These are phyloP conservation scores for Asterionellopsis glacialis DNA, from an alignment of 108 stramenopile genomes.

Conservation along the genomic window DNA sequence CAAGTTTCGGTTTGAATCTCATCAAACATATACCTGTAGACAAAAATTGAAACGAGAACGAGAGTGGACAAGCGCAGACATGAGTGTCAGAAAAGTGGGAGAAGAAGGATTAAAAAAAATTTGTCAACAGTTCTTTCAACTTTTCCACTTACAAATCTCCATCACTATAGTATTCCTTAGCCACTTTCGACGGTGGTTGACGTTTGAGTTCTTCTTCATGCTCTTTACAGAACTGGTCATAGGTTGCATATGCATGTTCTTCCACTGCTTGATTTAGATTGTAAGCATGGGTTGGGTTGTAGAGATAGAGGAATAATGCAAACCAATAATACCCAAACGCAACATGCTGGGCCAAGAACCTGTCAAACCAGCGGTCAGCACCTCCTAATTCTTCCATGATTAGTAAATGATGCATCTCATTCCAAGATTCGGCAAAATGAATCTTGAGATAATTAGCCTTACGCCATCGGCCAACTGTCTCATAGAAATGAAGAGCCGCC, in stretches of 20 bases:
- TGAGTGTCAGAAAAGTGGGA: too few species aligned
- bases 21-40: slow-evolving; percentile 69
- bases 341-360: slow-evolving; percentile 83
- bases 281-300: slow-evolving; percentile 73
- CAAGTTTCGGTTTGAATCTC: slow-evolving; percentile 63
- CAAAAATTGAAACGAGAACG: too few species aligned
- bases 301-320: slow-evolving; percentile 69
- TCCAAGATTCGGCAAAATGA: slow-evolving; percentile 85
- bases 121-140: too few species aligned
- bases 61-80: too few species aligned
- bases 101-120: too few species aligned
- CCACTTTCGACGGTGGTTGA: slow-evolving; percentile 57
- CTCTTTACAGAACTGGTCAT: slow-evolving; percentile 59
- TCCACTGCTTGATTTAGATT: slow-evolving; percentile 78
- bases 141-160: slow-evolving; percentile 41
- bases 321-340: slow-evolving; percentile 93
- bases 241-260: slow-evolving; percentile 85
- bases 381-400: slow-evolving; percentile 96
- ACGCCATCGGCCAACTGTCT: slow-evolving; percentile 83
- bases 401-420: slow-evolving; percentile 94
- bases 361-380: slow-evolving; percentile 59
- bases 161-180: slow-evolving; percentile 62
- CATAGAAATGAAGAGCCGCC: slow-evolving; percentile 85
- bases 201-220: slow-evolving; percentile 53
- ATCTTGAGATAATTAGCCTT: slow-evolving; percentile 60